Evolutionary conservation across 1,284 basidiomycete species (phyloP).

Genomic region (Neonothopanus nambi): DNA sequence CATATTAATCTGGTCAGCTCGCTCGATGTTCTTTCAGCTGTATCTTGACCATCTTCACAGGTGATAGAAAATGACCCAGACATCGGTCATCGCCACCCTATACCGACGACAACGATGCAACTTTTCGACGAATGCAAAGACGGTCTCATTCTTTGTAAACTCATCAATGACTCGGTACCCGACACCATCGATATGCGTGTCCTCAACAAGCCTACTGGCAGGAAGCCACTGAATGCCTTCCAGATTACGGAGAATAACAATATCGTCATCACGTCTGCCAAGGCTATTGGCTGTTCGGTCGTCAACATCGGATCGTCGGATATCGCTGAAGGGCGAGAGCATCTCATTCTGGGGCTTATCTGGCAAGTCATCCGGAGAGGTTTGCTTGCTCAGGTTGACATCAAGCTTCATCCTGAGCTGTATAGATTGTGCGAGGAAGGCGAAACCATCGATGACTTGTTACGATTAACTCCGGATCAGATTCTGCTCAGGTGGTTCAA

Average conservation of each 20-base stretch:
- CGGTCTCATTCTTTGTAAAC: conserved; percentile 95
- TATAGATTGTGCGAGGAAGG: conserved; percentile 95
- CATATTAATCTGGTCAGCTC: conserved; percentile 86
- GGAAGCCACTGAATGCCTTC: conserved; percentile 90
- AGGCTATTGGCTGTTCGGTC: conserved; percentile 97
- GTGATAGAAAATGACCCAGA: conserved; percentile 91
- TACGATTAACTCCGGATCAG: conserved; percentile 94
- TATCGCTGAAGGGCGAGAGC: conserved; percentile 91
- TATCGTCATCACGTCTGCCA: conserved; percentile 97
- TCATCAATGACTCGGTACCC: conserved; percentile 98
- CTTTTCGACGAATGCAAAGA: conserved; percentile 97
- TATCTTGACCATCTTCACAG: conserved; percentile 39
- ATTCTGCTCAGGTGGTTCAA: conserved; percentile 98
- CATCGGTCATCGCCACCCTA: conserved; percentile 82
- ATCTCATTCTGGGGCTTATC: conserved; percentile 97
- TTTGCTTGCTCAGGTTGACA: conserved; percentile 92
- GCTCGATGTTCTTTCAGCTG: conserved; percentile 1
- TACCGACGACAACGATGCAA: conserved; percentile 98
- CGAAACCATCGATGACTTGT: conserved; percentile 94
- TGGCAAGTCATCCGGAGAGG: conserved; percentile 98
- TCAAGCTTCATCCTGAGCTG: conserved; percentile 97
- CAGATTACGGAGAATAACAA: conserved; percentile 99
- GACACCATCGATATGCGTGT: conserved; percentile 99
- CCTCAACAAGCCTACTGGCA: conserved; percentile 81
- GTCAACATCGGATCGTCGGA: conserved; percentile 98